phyloP scores from a whole-genome alignment of 148 eudicot species.

The Rhododendron molle region DNA sequence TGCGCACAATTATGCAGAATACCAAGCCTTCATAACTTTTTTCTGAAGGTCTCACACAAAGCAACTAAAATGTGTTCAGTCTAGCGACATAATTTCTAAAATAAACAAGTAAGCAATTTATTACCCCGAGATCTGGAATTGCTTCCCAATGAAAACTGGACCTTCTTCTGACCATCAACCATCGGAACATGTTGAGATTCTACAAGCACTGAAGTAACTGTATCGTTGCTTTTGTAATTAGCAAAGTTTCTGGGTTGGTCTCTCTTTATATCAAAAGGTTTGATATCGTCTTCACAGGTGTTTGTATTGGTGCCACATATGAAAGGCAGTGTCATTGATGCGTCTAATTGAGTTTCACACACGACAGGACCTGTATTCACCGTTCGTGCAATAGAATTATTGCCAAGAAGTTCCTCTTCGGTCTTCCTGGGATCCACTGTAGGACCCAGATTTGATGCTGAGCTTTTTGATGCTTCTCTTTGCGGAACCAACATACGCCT shows the following conservation, averaged over 20 bases:
- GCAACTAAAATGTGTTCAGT: background rate
- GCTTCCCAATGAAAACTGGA: constrained; percentile 51
- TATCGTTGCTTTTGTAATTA: constrained; percentile 25
- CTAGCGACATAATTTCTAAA: background rate
- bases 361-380: background rate
- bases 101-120: background rate
- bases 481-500: constrained; percentile 59
- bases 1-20: background rate
- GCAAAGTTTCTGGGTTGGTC: constrained; percentile 33
- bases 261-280: background rate
- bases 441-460: constrained; percentile 21
- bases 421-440: constrained; percentile 24
- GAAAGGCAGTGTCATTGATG: background rate
- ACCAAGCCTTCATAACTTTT: background rate
- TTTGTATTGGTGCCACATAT: background rate
- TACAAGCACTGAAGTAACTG: constrained; percentile 24
- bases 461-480: constrained; percentile 36
- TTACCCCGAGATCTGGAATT: constrained; percentile 21
- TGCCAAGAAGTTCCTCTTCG: constrained; percentile 17
- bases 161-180: constrained; percentile 61
- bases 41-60: background rate
- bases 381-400: background rate
- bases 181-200: constrained; percentile 34
- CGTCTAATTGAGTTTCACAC: background rate
- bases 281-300: background rate